Evolutionary conservation across 1,139 yeast species (phyloP).

Genomic region (Saccharomyces pastorianus): DNA sequence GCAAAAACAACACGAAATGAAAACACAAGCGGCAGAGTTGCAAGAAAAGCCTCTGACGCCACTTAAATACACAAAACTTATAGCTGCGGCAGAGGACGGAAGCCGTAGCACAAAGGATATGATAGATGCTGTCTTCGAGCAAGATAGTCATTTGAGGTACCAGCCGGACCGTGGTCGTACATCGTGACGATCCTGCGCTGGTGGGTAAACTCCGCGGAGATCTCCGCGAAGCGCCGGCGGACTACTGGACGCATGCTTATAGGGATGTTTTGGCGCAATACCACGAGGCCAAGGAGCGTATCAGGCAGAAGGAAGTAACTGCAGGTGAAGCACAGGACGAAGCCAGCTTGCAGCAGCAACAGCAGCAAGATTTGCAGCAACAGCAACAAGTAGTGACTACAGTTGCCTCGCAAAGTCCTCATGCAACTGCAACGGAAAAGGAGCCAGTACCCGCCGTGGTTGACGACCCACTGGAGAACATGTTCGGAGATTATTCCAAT

Average conservation of each 20-base stretch:
- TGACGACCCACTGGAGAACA: constrained; percentile 3
- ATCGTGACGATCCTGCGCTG: neutral
- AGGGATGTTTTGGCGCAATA: constrained; percentile 9
- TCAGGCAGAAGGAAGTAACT: constrained; percentile 5
- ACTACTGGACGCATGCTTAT: constrained; percentile 24
- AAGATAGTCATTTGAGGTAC: neutral
- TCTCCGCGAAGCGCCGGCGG: constrained; percentile 23
- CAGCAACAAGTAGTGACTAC: constrained; percentile 13
- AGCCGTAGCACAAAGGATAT: neutral
- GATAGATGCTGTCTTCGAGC: neutral
- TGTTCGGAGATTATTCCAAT: constrained; percentile 26
- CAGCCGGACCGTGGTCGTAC: constrained; percentile 3
- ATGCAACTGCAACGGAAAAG: constrained; percentile 1
- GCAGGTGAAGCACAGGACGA: constrained; percentile 4
- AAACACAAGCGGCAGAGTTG: constrained; percentile 3
- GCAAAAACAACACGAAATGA: constrained; percentile 10
- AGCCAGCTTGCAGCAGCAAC: constrained; percentile 3
- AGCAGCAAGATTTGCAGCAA: constrained; percentile 17
- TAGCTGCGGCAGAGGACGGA: neutral
- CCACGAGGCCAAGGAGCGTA: constrained; percentile 16
- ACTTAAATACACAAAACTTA: neutral
- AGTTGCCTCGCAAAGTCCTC: neutral
- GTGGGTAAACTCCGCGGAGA: constrained; percentile 15
- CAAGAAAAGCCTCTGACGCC: neutral
- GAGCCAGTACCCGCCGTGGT: constrained; percentile 1